Conservation (phyloP, 768 basidiomycete species). For the Exsudoporus frostii region DNA sequence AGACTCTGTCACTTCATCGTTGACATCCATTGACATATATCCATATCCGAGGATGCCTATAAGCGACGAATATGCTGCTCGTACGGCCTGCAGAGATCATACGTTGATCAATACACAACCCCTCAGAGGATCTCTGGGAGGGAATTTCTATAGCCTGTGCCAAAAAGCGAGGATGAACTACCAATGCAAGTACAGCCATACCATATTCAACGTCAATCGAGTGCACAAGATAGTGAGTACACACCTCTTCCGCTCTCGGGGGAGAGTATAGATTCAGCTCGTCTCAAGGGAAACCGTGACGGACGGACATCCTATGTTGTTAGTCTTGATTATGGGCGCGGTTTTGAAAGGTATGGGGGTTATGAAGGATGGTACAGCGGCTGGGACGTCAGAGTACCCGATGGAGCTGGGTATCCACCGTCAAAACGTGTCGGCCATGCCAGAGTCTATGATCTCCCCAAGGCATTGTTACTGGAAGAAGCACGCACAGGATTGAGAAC, state of each 20-base stretch:
- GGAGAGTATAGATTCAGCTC: not conserved
- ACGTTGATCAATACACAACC: slow-evolving; percentile 6
- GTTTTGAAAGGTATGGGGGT: slow-evolving; percentile 15
- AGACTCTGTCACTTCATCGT: not conserved
- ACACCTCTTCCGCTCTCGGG: too few relatives aligned
- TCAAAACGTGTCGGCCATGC: not conserved
- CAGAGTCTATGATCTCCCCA: slow-evolving; percentile 7
- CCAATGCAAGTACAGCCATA: slow-evolving; percentile 19
- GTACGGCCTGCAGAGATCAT: slow-evolving; percentile 19
- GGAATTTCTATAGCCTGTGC: slow-evolving; percentile 3
- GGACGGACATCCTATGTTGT: slow-evolving; percentile 6
- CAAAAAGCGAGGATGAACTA: not conserved
- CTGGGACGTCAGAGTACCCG: slow-evolving; percentile 4
- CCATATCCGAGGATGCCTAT: slow-evolving; percentile 8
- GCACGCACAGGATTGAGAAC: slow-evolving; percentile 2
- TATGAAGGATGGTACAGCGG: slow-evolving; percentile 9
- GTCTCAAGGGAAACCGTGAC: slow-evolving; percentile 2
- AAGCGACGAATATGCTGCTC: slow-evolving; percentile 16
- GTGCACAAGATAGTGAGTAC: slow-evolving; percentile 10
- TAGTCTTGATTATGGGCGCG: slow-evolving; percentile 8
- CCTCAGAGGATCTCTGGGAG: slow-evolving; percentile 5
- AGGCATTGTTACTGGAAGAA: slow-evolving; percentile 8
- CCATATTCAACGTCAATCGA: slow-evolving; percentile 17
- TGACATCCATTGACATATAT: not conserved
- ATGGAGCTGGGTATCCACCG: not conserved